Base-by-base conservation (phyloP, 768 basidiomycete genomes). In the Termitomyces sp. region DNA sequence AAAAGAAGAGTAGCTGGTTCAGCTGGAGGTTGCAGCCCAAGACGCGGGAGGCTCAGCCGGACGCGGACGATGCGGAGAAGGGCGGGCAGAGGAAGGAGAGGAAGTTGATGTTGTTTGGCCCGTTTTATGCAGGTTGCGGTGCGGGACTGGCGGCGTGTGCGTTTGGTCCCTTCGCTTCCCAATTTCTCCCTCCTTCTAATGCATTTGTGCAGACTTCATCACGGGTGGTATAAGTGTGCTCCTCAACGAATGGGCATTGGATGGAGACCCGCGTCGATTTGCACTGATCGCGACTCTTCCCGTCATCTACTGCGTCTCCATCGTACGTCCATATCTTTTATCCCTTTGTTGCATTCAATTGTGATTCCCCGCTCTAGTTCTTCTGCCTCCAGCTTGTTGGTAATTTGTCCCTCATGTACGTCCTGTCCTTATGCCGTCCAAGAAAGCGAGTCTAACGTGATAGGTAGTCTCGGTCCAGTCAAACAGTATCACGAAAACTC, bases 401-500 rank as follows among this genome's bases (percentile, higher is more conserved):
- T 14, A 89, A 89, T 65, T 50, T 91, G 28, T 81, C 80, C 20
- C 81, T 87, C 65, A 79, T 86, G 75, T 77, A 55, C 10, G 75
- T 70, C 7, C 28, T 55, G 26, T 35, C 50, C 32, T 32, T 32
- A 5, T 54, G 1, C 30, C 18, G 4, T 12, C 3, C 23, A 4
- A 28, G 4, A 6, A 23, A 16, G 10, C 1, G 9, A 26, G 12
- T 20, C 28, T 40, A 36, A 57, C 56, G 4, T 10, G 12, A 35
- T 18, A 32, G 14, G 23, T 44, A 78, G 76, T 18, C 61, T 93
- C 58, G 92, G 92, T n/a, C 92, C 92, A 26, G 87, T 94, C 50
- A 82, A 87, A 2, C 92, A 94, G 64, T 91, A 86, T 65, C 86
- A 90, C 65, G 85, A 93, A 63, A 93, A 93, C 68, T 93, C 91